These are phyloP conservation scores for Candida silvatica DNA, from an alignment of 805 yeast genomes.

Conservation along the genomic window DNA sequence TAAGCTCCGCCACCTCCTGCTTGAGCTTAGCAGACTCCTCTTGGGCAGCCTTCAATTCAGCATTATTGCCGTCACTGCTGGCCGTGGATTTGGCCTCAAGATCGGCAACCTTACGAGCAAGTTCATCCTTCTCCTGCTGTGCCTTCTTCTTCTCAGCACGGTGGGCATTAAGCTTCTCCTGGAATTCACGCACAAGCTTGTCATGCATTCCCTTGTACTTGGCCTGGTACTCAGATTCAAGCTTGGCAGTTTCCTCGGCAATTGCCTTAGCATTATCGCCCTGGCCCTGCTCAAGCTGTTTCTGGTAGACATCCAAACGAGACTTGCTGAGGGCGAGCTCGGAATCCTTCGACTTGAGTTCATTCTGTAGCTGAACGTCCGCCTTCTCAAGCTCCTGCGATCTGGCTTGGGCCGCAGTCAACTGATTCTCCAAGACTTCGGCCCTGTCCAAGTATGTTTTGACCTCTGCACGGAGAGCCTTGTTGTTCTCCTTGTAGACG, in stretches of 20 bases:
- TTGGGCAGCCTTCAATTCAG: slow-evolving; percentile 6
- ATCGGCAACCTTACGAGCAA: slow-evolving; percentile 14
- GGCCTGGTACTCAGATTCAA: slow-evolving; percentile 10
- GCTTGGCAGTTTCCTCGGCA: not conserved
- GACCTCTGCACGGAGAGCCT: slow-evolving; percentile 17
- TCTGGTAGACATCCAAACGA: slow-evolving; percentile 55
- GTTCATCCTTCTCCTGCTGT: slow-evolving; percentile 6
- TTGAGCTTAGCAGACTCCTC: slow-evolving; percentile 13
- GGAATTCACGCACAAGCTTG: slow-evolving; percentile 23
- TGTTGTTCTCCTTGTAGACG: slow-evolving; percentile 22
- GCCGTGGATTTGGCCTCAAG: slow-evolving; percentile 9
- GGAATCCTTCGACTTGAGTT: slow-evolving; percentile 39
- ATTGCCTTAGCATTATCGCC: slow-evolving; percentile 9
- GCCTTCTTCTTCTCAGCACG: slow-evolving; percentile 15
- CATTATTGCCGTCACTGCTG: not conserved
- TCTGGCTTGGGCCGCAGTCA: slow-evolving; percentile 3
- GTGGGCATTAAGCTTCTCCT: slow-evolving; percentile 21
- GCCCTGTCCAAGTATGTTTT: slow-evolving; percentile 6
- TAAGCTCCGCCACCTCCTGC: slow-evolving; percentile 5
- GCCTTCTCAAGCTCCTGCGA: slow-evolving; percentile 10
- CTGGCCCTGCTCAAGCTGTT: slow-evolving; percentile 31
- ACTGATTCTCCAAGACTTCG: slow-evolving; percentile 11
- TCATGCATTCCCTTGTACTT: slow-evolving; percentile 16
- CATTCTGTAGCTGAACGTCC: slow-evolving; percentile 10
- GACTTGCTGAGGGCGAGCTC: slow-evolving; percentile 37